Percentiles rank a stretch among this genome's conserved stretches.
These are phyloP conservation scores for Noccaea bulbosa DNA, from an alignment of 345 rosid genomes.

Conservation along the genomic window DNA sequence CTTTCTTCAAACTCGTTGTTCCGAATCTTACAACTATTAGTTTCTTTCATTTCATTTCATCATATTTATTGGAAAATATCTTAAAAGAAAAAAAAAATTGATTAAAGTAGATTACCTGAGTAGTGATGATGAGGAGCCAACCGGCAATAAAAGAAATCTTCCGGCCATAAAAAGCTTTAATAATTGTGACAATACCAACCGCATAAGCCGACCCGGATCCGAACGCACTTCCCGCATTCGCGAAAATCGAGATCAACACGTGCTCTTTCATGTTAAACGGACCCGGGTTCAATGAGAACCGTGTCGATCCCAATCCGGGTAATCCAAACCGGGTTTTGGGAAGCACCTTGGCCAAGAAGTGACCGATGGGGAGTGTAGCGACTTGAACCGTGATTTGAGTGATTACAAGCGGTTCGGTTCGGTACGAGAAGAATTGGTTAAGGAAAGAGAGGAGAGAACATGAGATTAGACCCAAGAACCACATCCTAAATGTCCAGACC, in stretches of 20 bases:
- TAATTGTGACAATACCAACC: conserved; percentile 69
- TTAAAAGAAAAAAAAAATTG: too few relatives aligned
- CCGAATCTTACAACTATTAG: background rate
- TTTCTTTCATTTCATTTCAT: background rate
- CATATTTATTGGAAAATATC: background rate
- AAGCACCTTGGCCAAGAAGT: conserved; percentile 64
- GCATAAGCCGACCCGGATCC: conserved; percentile 74
- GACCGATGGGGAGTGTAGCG: conserved; percentile 77
- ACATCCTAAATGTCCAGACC: conserved; percentile 91
- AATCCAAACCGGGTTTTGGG: conserved; percentile 62
- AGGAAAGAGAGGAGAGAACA: conserved; percentile 76
- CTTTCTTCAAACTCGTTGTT: conserved; percentile 1
- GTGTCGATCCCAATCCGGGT: conserved; percentile 59
- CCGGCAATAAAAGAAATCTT: conserved; percentile 70
- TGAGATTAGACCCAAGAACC: conserved; percentile 72
- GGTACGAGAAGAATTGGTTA: conserved; percentile 82
- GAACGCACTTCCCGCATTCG: conserved; percentile 87
- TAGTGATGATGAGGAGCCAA: conserved; percentile 88
- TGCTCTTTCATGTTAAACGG: conserved; percentile 90
- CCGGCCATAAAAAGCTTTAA: conserved; percentile 68
- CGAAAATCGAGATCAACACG: conserved; percentile 78
- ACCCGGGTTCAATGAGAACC: conserved; percentile 76
- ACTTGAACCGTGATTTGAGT: conserved; percentile 86
- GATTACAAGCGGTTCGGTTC: conserved; percentile 78
- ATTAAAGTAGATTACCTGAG: conserved; percentile 56